A percentile compares a stretch with the other conserved stretches of the same genome.
Conservation (phyloP, 306 rosid species). For the Sicyos edulis region DNA sequence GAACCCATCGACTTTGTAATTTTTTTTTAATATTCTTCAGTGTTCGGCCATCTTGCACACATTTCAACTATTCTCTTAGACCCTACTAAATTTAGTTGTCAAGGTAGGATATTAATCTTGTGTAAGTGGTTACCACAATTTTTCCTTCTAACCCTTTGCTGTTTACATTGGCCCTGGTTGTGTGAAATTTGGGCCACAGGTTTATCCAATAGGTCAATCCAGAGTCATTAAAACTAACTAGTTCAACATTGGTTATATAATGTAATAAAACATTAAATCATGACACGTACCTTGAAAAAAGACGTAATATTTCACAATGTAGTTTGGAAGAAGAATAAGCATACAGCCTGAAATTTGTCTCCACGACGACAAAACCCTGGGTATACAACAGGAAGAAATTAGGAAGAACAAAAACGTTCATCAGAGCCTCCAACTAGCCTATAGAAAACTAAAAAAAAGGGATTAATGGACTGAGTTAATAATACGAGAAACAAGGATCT, state of each 20-base stretch:
- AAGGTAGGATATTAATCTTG: background rate
- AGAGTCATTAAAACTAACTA: background rate
- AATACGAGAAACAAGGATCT: background rate
- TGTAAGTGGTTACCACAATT: background rate
- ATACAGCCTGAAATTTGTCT: slow-evolving; percentile 82
- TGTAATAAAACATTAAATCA: background rate
- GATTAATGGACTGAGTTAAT: background rate
- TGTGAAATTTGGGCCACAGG: too few relatives aligned
- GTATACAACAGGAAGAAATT: slow-evolving; percentile 9
- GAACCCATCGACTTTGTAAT: background rate
- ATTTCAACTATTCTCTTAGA: background rate
- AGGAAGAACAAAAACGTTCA: background rate
- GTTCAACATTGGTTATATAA: background rate
- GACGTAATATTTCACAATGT: slow-evolving; percentile 89
- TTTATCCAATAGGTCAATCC: background rate
- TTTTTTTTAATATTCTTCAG: background rate
- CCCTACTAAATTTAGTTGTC: background rate
- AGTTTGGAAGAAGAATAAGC: slow-evolving; percentile 88
- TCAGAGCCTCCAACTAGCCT: background rate
- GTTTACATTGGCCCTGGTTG: background rate
- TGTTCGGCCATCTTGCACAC: background rate
- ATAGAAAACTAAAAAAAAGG: background rate
- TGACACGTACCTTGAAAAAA: slow-evolving; percentile 57
- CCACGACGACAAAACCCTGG: slow-evolving; percentile 90
- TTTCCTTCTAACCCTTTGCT: background rate